phyloP scores from a whole-genome alignment of 768 basidiomycete species.

The Paxillus ammoniavirescens region DNA sequence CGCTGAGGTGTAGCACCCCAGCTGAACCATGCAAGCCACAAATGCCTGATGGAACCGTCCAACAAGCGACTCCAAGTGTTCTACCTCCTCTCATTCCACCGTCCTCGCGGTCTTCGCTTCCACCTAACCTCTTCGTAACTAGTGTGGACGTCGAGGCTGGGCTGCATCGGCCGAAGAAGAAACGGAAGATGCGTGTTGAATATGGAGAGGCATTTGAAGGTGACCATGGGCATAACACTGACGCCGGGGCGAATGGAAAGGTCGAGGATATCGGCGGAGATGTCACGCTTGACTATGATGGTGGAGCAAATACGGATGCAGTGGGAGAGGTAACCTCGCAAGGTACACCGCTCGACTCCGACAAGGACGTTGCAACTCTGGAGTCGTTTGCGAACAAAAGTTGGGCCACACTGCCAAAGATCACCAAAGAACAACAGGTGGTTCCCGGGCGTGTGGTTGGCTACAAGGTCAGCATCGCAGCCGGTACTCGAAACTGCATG shows the following conservation, averaged over 20 bases:
- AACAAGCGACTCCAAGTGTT: conserved; percentile 3
- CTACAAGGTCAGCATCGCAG: conserved; percentile 44
- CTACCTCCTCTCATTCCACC: conserved; percentile 54
- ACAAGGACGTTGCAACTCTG: conserved; percentile 5
- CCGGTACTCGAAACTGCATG: not conserved
- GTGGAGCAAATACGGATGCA: not conserved
- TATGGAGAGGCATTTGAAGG: conserved; percentile 26
- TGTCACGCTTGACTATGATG: conserved; percentile 13
- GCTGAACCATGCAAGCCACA: conserved; percentile 6
- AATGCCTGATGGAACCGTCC: not conserved
- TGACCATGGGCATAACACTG: conserved; percentile 5
- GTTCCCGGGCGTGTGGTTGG: conserved; percentile 36
- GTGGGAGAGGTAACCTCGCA: not conserved
- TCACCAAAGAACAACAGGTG: conserved; percentile 28
- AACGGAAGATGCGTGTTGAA: conserved; percentile 33
- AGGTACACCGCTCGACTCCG: not conserved
- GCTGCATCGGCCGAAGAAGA: conserved; percentile 33
- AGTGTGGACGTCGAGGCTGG: conserved; percentile 67
- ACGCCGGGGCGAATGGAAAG: not conserved
- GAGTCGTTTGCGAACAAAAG: conserved; percentile 10
- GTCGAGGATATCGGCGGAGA: not conserved
- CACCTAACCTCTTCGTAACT: conserved; percentile 66
- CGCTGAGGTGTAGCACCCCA: not conserved
- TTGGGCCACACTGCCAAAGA: conserved; percentile 19
- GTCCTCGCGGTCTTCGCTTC: conserved; percentile 57